A percentile compares a stretch with the other conserved stretches of the same genome.
These are phyloP conservation scores for Peltaster fructicola DNA, from an alignment of 2,329 filamentous ascomycete genomes.

Conservation along the genomic window DNA sequence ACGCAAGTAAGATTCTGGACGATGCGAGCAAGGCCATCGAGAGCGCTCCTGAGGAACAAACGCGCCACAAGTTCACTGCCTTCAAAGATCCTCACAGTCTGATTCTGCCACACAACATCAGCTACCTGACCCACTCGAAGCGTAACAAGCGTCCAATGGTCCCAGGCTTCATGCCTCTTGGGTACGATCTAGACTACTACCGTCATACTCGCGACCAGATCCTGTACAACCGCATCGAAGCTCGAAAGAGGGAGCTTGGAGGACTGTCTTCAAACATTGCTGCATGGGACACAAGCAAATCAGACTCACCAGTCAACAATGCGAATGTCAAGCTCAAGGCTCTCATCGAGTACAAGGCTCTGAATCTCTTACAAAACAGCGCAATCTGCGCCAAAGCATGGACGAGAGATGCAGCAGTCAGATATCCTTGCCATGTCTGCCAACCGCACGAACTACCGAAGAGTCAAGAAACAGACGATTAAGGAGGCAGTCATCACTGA, in stretches of 20 bases:
- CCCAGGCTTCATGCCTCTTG: constrained; percentile 73
- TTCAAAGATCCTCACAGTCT: constrained; percentile 55
- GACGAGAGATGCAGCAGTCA: constrained; percentile 87
- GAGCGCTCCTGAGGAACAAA: constrained; percentile 16
- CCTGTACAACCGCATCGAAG: constrained; percentile 75
- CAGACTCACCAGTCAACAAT: constrained; percentile 52
- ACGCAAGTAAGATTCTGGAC: constrained; percentile 34
- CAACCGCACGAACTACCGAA: constrained; percentile 75
- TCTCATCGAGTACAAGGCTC: constrained; percentile 86
- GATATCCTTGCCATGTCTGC: constrained; percentile 96
- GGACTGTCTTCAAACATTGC: constrained; percentile 69
- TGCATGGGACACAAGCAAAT: constrained; percentile 61
- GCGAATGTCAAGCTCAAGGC: constrained; percentile 75
- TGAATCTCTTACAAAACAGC: constrained; percentile 74
- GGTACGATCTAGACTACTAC: constrained; percentile 71
- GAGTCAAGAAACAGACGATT: constrained; percentile 93
- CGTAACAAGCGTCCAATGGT: constrained; percentile 64
- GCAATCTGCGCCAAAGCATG: constrained; percentile 67
- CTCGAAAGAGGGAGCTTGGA: constrained; percentile 70
- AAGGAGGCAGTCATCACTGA: constrained; percentile 93
- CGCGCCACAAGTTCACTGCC: constrained; percentile 44
- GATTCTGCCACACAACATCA: constrained; percentile 40
- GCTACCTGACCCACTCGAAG: constrained; percentile 60
- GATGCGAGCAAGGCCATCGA: constrained; percentile 25
- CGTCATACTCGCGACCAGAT: constrained; percentile 76